A percentile compares a stretch with the other conserved stretches of the same genome.
Conservation (phyloP, 1,284 basidiomycete species). For the Limonomyces culmigenus region DNA sequence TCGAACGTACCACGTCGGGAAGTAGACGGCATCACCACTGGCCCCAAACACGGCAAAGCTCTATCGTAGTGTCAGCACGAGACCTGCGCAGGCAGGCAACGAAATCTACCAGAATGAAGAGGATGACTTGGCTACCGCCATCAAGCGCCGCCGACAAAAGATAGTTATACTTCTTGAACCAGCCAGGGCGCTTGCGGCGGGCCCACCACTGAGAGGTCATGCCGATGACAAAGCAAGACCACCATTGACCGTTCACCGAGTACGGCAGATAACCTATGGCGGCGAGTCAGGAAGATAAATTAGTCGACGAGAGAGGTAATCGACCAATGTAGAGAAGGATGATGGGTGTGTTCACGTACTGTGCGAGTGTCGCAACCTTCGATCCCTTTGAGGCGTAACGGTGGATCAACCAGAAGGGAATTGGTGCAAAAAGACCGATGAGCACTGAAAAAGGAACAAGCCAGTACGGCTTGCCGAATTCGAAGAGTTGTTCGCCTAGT, state of each 20-base stretch:
- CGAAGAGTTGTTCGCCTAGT: conserved; percentile 40
- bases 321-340: conserved; percentile 33
- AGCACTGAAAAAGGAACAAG: conserved; percentile 33
- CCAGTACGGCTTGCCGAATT: conserved; percentile 32
- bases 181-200: conserved; percentile 32
- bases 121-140: conserved; percentile 51
- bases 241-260: conserved; percentile 3
- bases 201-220: conserved; percentile 40
- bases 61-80: too few species aligned
- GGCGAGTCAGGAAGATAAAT: neutral
- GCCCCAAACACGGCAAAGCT: conserved; percentile 57
- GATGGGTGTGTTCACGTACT: conserved; percentile 33
- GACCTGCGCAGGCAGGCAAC: too few species aligned
- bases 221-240: conserved; percentile 27
- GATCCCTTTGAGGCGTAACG: conserved; percentile 19
- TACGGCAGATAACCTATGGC: conserved; percentile 18
- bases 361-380: conserved; percentile 16
- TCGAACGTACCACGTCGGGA: conserved; percentile 23
- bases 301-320: conserved; percentile 18
- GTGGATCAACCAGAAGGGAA: conserved; percentile 33
- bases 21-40: conserved; percentile 28
- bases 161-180: conserved; percentile 48
- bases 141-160: conserved; percentile 50
- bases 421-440: conserved; percentile 31
- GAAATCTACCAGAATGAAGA: conserved; percentile 48